Percentiles rank a stretch among this genome's conserved stretches.
Evolutionary conservation across 768 basidiomycete genomes (phyloP).

Genomic region (Auriscalpium vulgare): DNA sequence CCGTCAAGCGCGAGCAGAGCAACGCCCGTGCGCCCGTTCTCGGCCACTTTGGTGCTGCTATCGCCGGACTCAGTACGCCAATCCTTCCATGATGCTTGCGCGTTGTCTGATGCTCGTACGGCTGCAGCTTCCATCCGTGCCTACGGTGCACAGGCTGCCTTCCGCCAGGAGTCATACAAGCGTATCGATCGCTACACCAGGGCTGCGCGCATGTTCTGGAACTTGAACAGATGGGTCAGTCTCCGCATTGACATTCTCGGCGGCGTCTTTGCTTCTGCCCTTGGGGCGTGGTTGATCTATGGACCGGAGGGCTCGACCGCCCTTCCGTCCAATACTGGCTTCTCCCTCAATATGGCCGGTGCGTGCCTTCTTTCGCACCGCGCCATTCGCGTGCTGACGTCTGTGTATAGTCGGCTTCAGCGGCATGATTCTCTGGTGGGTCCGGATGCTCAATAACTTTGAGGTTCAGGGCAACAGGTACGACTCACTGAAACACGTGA

Average conservation of each 20-base stretch:
- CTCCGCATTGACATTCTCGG: slow-evolving; percentile 50
- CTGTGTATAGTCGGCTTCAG: slow-evolving; percentile 42
- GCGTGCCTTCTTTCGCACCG: too few species aligned
- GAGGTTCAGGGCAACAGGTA: slow-evolving; percentile 31
- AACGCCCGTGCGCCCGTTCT: slow-evolving; percentile 41
- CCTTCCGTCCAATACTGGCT: slow-evolving; percentile 30
- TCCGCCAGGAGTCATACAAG: slow-evolving; percentile 32
- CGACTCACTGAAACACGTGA: not conserved
- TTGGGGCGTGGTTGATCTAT: slow-evolving; percentile 49
- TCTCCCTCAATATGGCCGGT: slow-evolving; percentile 37
- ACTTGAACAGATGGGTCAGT: slow-evolving; percentile 43
- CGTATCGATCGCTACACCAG: slow-evolving; percentile 43
- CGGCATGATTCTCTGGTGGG: slow-evolving; percentile 43
- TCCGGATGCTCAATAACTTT: slow-evolving; percentile 35
- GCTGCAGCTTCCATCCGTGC: slow-evolving; percentile 40
- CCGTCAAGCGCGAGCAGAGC: slow-evolving; percentile 49
- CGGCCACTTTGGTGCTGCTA: slow-evolving; percentile 43
- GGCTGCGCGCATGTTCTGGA: slow-evolving; percentile 36
- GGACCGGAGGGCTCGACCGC: slow-evolving; percentile 27
- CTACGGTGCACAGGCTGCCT: slow-evolving; percentile 42
- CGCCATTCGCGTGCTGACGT: too few species aligned
- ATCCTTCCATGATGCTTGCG: not conserved
- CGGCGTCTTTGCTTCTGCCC: slow-evolving; percentile 39
- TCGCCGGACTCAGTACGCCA: slow-evolving; percentile 37
- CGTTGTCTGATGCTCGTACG: not conserved